Conservation (phyloP, 768 basidiomycete species). For the Mycena galericulata region DNA sequence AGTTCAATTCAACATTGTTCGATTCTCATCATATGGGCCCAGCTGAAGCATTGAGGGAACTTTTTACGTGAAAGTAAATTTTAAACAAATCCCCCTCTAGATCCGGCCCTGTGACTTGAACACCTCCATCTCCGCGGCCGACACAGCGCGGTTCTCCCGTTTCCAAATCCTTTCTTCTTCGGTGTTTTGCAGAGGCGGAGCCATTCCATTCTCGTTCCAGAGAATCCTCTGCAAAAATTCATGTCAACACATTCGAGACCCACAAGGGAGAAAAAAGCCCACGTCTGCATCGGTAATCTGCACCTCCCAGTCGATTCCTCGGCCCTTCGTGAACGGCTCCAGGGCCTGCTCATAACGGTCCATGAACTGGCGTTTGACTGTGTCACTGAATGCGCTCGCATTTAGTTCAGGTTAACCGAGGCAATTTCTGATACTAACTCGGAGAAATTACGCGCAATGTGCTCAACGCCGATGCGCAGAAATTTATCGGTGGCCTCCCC, state of each 20-base stretch:
- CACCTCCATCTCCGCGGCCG: conserved; percentile 20
- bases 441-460: conserved; percentile 35
- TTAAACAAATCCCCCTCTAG: too few relatives aligned
- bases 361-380: conserved; percentile 25
- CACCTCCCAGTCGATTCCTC: conserved; percentile 36
- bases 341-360: conserved; percentile 27
- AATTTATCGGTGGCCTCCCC: conserved; percentile 33
- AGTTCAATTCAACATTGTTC: not conserved
- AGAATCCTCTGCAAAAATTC: conserved; percentile 16
- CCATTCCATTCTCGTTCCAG: conserved; percentile 31
- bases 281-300: conserved; percentile 30
- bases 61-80: too few relatives aligned
- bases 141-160: conserved; percentile 27
- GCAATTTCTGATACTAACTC: conserved; percentile 13
- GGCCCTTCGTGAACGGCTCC: conserved; percentile 30
- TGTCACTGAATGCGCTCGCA: not conserved
- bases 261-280: not conserved
- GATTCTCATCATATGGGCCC: too few relatives aligned
- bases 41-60: too few relatives aligned
- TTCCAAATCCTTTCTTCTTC: conserved; percentile 35
- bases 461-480: conserved; percentile 37
- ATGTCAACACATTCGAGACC: not conserved
- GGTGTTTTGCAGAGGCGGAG: conserved; percentile 21
- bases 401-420: not conserved
- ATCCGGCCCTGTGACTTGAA: conserved; percentile 11